These are phyloP conservation scores for Boletus mariae DNA, from an alignment of 1,284 basidiomycete species.

Conservation along the genomic window DNA sequence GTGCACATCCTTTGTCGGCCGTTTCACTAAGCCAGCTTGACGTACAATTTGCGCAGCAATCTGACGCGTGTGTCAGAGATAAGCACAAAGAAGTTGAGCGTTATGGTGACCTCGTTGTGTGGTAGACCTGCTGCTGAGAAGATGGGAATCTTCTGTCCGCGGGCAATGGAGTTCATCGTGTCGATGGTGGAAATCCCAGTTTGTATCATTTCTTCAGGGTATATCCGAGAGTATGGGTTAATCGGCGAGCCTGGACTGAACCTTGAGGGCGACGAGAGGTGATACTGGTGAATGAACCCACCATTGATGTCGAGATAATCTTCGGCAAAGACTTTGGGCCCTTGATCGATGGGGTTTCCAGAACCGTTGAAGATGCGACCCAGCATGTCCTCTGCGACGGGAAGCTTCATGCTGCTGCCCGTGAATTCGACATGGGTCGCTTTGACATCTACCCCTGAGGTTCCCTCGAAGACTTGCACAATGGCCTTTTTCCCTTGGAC, in stretches of 20 bases:
- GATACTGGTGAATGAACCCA: constrained; percentile 36
- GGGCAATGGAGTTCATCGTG: constrained; percentile 98
- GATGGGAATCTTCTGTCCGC: constrained; percentile 99
- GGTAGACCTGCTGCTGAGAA: constrained; percentile 99
- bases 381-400: constrained; percentile 99
- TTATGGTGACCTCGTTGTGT: constrained; percentile 84
- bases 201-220: constrained; percentile 99
- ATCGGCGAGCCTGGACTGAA: constrained; percentile 83
- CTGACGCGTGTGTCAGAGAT: constrained; percentile 41
- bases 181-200: constrained; percentile 99
- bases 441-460: constrained; percentile 96
- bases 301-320: constrained; percentile 99
- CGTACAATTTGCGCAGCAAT: constrained; percentile 99
- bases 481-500: constrained; percentile 99
- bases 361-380: constrained; percentile 99
- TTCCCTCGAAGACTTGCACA: constrained; percentile 99
- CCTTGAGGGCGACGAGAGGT: constrained; percentile 18
- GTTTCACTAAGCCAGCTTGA: constrained; percentile 95
- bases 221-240: constrained; percentile 98
- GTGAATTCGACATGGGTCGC: constrained; percentile 98
- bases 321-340: constrained; percentile 98
- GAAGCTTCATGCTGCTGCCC: constrained; percentile 97
- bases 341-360: constrained; percentile 96
- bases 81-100: constrained; percentile 15
- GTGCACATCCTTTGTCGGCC: constrained; percentile 93